These are phyloP conservation scores for Ceratorhiza oryzae-sativae DNA, from an alignment of 1,284 basidiomycete genomes.

Conservation along the genomic window DNA sequence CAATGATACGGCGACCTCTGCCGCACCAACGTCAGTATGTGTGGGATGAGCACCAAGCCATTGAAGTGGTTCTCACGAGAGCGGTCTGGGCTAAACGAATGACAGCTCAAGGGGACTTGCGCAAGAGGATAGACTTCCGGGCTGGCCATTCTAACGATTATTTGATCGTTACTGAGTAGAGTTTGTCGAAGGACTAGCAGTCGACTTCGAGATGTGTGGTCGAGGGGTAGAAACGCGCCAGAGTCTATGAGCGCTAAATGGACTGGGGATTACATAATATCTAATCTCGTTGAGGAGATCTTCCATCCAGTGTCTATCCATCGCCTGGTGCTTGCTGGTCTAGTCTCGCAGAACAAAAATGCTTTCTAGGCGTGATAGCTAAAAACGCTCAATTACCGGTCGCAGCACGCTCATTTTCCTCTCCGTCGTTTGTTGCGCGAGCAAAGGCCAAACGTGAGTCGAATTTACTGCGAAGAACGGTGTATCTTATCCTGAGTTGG, in stretches of 20 bases:
- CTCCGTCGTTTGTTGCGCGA: conserved; percentile 3
- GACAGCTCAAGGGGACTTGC: conserved; percentile 85
- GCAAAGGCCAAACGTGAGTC: conserved; percentile 32
- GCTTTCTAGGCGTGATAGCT: neutral
- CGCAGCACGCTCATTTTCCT: conserved; percentile 8
- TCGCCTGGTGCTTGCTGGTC: no score
- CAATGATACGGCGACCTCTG: conserved; percentile 91
- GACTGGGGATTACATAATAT: no score
- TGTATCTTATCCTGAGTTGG: neutral
- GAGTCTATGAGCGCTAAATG: conserved; percentile 3
- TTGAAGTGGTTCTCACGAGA: conserved; percentile 65
- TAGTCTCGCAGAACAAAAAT: neutral
- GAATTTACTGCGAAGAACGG: neutral
- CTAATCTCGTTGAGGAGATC: no score
- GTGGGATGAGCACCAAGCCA: conserved; percentile 22
- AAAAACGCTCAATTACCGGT: neutral
- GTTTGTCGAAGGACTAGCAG: conserved; percentile 77
- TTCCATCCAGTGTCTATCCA: no score
- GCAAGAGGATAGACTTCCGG: conserved; percentile 83
- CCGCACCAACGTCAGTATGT: conserved; percentile 35
- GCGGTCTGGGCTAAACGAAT: conserved; percentile 92
- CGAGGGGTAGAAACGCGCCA: neutral
- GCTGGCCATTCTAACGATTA: conserved; percentile 62
- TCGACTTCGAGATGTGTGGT: conserved; percentile 58
- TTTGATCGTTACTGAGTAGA: conserved; percentile 3